Conservation (phyloP, 1,139 yeast genomes). For the Yamadazyma friedrichii region DNA sequence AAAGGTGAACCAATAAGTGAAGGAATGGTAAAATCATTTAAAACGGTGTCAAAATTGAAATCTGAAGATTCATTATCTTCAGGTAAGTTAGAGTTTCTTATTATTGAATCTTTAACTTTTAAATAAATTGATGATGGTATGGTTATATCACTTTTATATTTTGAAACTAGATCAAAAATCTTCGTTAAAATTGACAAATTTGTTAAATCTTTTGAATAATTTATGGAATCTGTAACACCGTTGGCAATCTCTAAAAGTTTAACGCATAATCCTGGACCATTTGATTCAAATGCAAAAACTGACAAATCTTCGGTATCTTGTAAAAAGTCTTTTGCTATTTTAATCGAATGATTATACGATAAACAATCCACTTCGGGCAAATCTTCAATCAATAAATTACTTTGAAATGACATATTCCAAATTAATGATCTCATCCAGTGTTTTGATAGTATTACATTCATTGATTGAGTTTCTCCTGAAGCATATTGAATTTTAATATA, state of each 20-base stretch:
- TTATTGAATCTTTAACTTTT: slow-evolving; percentile 16
- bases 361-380: slow-evolving; percentile 15
- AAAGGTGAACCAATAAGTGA: no score
- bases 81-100: slow-evolving; percentile 1
- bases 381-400: slow-evolving; percentile 13
- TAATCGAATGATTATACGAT: slow-evolving; percentile 24
- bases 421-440: slow-evolving; percentile 35
- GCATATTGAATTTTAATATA: slow-evolving; percentile 17
- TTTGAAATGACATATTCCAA: slow-evolving; percentile 30
- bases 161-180: slow-evolving; percentile 20
- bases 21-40: no score
- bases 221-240: slow-evolving; percentile 23
- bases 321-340: slow-evolving; percentile 28
- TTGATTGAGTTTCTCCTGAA: slow-evolving; percentile 26
- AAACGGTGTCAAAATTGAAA: no score
- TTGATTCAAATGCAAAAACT: slow-evolving; percentile 31
- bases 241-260: slow-evolving; percentile 33
- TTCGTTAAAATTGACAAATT: slow-evolving; percentile 14
- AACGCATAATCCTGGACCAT: slow-evolving; percentile 35
- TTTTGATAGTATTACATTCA: slow-evolving; percentile 30
- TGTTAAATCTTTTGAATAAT: slow-evolving; percentile 8
- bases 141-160: slow-evolving; percentile 22
- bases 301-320: slow-evolving; percentile 23
- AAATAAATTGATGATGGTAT: slow-evolving; percentile 20
- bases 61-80: neutral